Evolutionary conservation across 495 filamentous ascomycete genomes (phyloP), one percentile per base, ranked within the genome.

Genomic region (Elaphomyces granulatus): DNA sequence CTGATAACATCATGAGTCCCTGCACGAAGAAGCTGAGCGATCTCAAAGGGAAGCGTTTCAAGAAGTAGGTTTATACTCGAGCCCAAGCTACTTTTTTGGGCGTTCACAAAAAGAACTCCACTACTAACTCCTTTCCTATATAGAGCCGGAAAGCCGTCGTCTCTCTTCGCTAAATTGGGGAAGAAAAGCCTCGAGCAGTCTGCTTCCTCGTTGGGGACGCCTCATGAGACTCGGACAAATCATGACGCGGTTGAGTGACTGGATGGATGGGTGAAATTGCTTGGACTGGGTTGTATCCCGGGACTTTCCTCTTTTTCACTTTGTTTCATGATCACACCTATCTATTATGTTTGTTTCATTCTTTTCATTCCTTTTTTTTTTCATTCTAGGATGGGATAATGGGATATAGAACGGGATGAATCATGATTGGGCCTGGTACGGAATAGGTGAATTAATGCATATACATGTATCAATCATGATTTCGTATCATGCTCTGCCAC

Each of bases 1-100:
- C 83, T 8, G 87, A 95, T 53, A 80, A 75, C 55, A 84, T 95
- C 61, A 80, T 92, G 80, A 86, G 80, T 44, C 87, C 87, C 12
- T 87, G 84, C 59, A 87, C 83, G n/a, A 79, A 82, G 61, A 95
- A 95, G 62, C 61, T 95, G 50, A 80, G 67, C 38, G 78, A 81
- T 34, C 75, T 87, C 55, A 85, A 86, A 66, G 80, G 74, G 54
- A 87, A 87, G 68, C 78, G 80, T 28, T 80, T 82, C 49, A 68
- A 68, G 58, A 67, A 64, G 64, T 68, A 61, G 23, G 60, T 57
- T 15, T 15, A 17, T 21, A n/a, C n/a, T n/a, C n/a, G n/a, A n/a
- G 4, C 35, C 21, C 20, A 40, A 40, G 8, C 38, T n/a, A 23
- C 26, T 19, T 34, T 33, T 18, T 23, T 17, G 2, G n/a, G 36